Evolutionary conservation across 345 rosid genomes (phyloP).

Genomic region (Geranium brycei): DNA sequence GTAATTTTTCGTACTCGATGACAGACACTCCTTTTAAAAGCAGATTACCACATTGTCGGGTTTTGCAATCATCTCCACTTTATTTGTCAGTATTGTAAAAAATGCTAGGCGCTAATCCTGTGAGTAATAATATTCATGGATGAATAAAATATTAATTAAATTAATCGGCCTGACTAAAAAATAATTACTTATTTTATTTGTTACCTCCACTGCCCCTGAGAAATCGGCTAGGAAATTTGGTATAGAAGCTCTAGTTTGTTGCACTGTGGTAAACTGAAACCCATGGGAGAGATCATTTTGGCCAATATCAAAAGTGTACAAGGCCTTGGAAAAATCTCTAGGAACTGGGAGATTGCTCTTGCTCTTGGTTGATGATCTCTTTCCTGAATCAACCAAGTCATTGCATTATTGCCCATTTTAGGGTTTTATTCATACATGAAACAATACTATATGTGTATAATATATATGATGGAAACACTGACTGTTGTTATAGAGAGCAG

Average conservation of each 20-base stretch:
- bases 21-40: no score
- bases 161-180: no score
- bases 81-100: neutral
- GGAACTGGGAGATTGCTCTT: constrained; percentile 48
- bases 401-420: no score
- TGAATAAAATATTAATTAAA: no score
- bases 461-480: no score
- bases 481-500: constrained; percentile 23
- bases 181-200: neutral
- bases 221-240: constrained; percentile 35
- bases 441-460: no score
- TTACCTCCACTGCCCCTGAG: constrained; percentile 38
- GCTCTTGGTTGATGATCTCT: constrained; percentile 13
- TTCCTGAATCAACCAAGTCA: constrained; percentile 8
- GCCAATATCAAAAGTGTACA: constrained; percentile 59
- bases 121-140: no score
- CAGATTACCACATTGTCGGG: no score
- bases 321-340: constrained; percentile 51
- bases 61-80: no score
- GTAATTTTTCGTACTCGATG: no score
- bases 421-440: no score
- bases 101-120: neutral
- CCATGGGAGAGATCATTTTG: constrained; percentile 59
- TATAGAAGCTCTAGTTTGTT: constrained; percentile 41
- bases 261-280: constrained; percentile 25